Evolutionary conservation across 2,329 filamentous ascomycete species (phyloP).

Genomic region (Metarhizium brunneum): DNA sequence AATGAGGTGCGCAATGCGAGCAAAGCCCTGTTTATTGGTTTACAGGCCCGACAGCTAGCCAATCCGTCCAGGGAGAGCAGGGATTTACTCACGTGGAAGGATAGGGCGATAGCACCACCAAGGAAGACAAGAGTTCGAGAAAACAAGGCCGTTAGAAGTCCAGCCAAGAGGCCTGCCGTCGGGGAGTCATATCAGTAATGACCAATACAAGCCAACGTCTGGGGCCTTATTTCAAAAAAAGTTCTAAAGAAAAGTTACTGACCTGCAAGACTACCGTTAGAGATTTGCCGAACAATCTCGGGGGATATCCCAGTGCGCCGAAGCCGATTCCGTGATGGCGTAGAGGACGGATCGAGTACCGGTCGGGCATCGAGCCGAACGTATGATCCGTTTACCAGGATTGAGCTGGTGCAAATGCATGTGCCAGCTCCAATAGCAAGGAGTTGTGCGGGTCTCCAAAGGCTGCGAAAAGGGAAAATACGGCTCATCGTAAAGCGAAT

Average conservation of each 20-base stretch:
- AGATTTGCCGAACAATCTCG: conserved; percentile 37
- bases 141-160: conserved; percentile 59
- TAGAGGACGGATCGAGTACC: not conserved
- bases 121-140: conserved; percentile 61
- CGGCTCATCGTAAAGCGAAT: not conserved
- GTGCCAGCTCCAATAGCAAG: conserved; percentile 19
- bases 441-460: conserved; percentile 7
- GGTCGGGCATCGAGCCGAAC: conserved; percentile 21
- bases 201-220: not conserved
- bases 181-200: not conserved
- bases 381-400: conserved; percentile 14
- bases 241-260: conserved; percentile 7
- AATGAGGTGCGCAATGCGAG: not conserved
- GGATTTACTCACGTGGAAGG: conserved; percentile 47
- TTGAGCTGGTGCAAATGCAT: conserved; percentile 14
- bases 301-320: conserved; percentile 12
- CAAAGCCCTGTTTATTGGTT: not conserved
- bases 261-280: conserved; percentile 45
- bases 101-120: conserved; percentile 53
- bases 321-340: not conserved
- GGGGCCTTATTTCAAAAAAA: not conserved
- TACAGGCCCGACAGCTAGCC: not conserved
- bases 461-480: not conserved
- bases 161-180: conserved; percentile 47
- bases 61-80: conserved; percentile 9